These are phyloP conservation scores for Ophiocordyceps camponoti-leonardi DNA, from an alignment of 2,329 filamentous ascomycete species.

Conservation along the genomic window DNA sequence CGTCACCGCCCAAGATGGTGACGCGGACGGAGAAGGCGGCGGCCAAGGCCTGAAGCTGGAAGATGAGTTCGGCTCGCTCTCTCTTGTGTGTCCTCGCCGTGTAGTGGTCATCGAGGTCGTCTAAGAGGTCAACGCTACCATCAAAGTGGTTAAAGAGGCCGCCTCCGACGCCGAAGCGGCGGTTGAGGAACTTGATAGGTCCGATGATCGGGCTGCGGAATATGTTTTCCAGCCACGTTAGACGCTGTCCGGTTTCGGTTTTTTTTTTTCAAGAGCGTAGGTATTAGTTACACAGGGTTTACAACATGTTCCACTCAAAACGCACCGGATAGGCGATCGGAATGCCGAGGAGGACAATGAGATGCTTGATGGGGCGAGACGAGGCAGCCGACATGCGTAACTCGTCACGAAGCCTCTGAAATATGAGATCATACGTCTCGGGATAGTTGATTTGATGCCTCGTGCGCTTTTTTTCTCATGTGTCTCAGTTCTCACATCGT, in stretches of 20 bases:
- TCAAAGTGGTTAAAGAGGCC: slow-evolving; percentile 89
- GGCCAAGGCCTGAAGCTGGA: slow-evolving; percentile 68
- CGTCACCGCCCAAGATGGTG: slow-evolving; percentile 86
- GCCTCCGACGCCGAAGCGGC: slow-evolving; percentile 72
- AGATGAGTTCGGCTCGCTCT: slow-evolving; percentile 64
- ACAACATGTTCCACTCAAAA: no score
- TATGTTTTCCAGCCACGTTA: slow-evolving; percentile 95
- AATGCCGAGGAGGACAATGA: slow-evolving; percentile 76
- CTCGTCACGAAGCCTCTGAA: slow-evolving; percentile 57
- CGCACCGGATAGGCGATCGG: slow-evolving; percentile 66
- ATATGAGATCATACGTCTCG: slow-evolving; percentile 74
- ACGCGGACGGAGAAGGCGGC: slow-evolving; percentile 76
- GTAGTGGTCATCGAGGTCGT: slow-evolving; percentile 92
- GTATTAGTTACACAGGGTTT: no score
- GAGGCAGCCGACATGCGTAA: slow-evolving; percentile 47
- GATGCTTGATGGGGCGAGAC: slow-evolving; percentile 68
- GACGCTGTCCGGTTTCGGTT: slow-evolving; percentile 30
- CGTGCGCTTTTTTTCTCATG: slow-evolving; percentile 38
- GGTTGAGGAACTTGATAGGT: slow-evolving; percentile 76
- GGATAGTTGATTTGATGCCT: slow-evolving; percentile 90
- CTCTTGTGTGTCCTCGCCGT: slow-evolving; percentile 82
- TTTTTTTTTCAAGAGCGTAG: no score
- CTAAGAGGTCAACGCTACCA: slow-evolving; percentile 78
- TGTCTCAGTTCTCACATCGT: no score
- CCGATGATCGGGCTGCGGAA: slow-evolving; percentile 74